Base-by-base conservation (phyloP, 495 filamentous ascomycete species). In the Penicillium odoratum region DNA sequence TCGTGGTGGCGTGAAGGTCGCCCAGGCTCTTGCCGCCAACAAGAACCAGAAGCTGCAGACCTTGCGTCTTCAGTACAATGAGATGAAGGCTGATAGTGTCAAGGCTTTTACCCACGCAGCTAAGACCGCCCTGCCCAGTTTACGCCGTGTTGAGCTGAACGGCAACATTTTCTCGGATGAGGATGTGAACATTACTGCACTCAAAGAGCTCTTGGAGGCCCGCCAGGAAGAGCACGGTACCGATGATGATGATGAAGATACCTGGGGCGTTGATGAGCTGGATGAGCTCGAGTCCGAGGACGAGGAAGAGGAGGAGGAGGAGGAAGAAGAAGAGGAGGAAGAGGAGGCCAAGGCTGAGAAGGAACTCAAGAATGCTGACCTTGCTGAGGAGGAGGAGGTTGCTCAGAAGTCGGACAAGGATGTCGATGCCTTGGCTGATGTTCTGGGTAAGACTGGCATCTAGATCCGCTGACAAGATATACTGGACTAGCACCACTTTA, bases 81-180 rank as follows among this genome's bases (percentile, higher is more conserved):
- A 98, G 56, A 92, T 98, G 64, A 89, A 88, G 46, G 73, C 86
- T 0, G 79, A 82, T 55, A 87, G 88, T 38, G 73, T 97, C 40
- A 85, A 88, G 69, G 81, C 79, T 5, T 75, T 98, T 48, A 78
- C 85, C 21, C 75, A 82, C 30, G 87, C 87, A 1, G 80, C 83
- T 13, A 82, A 85, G 68, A 76, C 78, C 15, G 72, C 71, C 0
- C 77, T 97, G n/a, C 89, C 88, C 0, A 78, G 79, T 26, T 74
- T 97, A 58, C 85, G 85, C 72, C 86, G 91, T 60, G 83, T 97
- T 57, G 94, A 98, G 70, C 77, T 98, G 58, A 98, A 98, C 70
- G 94, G 94, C 40, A 98, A 98, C 78, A 93, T 89, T 64, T 97
- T 98, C 63, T 78, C 79, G 7, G 93, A 97, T 69, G 92, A 95